Evolutionary conservation across 2,329 filamentous ascomycete species (phyloP).

Genomic region (Fusarium sp.): DNA sequence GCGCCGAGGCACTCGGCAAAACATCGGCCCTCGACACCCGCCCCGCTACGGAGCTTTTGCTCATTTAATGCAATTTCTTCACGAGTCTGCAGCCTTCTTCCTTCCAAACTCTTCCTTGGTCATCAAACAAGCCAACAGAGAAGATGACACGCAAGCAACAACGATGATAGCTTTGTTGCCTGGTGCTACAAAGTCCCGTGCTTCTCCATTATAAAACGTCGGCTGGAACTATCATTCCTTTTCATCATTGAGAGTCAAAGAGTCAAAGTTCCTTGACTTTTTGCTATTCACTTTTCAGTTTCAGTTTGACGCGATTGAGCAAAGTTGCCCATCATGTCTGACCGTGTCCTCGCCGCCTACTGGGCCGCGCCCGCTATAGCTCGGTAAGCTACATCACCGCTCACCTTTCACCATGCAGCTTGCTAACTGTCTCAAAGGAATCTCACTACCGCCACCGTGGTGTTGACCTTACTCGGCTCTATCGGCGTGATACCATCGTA

Average conservation of each 20-base stretch:
- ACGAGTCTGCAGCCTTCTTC: conserved; percentile 15
- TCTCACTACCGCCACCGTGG: conserved; percentile 70
- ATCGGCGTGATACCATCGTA: conserved; percentile 65
- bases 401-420: background rate
- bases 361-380: conserved; percentile 56
- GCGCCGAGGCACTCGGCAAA: conserved; percentile 11
- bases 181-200: conserved; percentile 39
- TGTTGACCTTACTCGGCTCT: conserved; percentile 70
- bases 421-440: conserved; percentile 63
- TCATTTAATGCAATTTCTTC: conserved; percentile 41
- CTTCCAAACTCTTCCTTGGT: conserved; percentile 38
- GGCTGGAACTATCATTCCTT: conserved; percentile 8
- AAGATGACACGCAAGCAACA: conserved; percentile 53
- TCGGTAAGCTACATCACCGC: conserved; percentile 49
- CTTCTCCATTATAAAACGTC: conserved; percentile 35
- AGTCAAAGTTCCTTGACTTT: conserved; percentile 16
- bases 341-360: conserved; percentile 50
- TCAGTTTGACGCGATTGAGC: conserved; percentile 39
- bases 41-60: conserved; percentile 41
- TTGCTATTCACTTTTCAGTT: conserved; percentile 23
- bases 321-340: conserved; percentile 50
- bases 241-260: conserved; percentile 2
- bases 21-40: conserved; percentile 25
- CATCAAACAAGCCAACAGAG: conserved; percentile 33
- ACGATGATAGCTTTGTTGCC: conserved; percentile 49